phyloP scores from a whole-genome alignment of 2,329 filamentous ascomycete genomes.

The Aspergillus neotritici region DNA sequence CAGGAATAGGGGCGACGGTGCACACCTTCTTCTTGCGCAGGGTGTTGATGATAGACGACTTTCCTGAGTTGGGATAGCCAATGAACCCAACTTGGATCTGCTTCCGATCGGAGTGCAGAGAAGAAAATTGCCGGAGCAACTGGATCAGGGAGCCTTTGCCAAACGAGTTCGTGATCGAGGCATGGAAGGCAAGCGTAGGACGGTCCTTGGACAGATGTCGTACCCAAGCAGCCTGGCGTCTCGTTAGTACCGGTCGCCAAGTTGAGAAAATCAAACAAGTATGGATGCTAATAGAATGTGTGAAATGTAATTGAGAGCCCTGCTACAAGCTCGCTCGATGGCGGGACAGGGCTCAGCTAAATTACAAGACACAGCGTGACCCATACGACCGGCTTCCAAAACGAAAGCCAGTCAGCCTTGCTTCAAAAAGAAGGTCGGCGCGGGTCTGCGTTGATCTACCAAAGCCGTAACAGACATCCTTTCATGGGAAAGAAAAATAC shows the following conservation, averaged over 20 bases:
- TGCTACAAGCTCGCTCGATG: slow-evolving; percentile 59
- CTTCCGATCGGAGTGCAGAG: slow-evolving; percentile 81
- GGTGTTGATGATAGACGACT: slow-evolving; percentile 96
- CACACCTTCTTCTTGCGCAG: slow-evolving; percentile 91
- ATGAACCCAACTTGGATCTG: slow-evolving; percentile 91
- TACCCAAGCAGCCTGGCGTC: slow-evolving; percentile 80
- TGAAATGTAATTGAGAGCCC: slow-evolving; percentile 99
- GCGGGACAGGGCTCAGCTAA: slow-evolving; percentile 91
- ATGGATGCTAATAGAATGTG: slow-evolving; percentile 52
- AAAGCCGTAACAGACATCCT: slow-evolving; percentile 97
- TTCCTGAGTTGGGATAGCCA: slow-evolving; percentile 88
- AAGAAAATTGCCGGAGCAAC: slow-evolving; percentile 85
- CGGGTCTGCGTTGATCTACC: slow-evolving; percentile 84
- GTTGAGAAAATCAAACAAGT: slow-evolving; percentile 22
- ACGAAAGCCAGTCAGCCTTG: slow-evolving; percentile 73
- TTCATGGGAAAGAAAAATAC: slow-evolving; percentile 59
- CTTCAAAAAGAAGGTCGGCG: slow-evolving; percentile 58
- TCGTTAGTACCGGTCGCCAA: slow-evolving; percentile 25
- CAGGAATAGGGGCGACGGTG: slow-evolving; percentile 87
- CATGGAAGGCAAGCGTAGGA: slow-evolving; percentile 90
- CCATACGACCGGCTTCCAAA: slow-evolving; percentile 78
- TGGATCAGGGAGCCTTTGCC: slow-evolving; percentile 93
- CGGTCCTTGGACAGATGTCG: slow-evolving; percentile 81
- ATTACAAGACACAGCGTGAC: slow-evolving; percentile 72
- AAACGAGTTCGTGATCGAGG: slow-evolving; percentile 91